phyloP scores from a whole-genome alignment of 371 early-diverging fungal genomes.

The Aphelidium insulamus region DNA sequence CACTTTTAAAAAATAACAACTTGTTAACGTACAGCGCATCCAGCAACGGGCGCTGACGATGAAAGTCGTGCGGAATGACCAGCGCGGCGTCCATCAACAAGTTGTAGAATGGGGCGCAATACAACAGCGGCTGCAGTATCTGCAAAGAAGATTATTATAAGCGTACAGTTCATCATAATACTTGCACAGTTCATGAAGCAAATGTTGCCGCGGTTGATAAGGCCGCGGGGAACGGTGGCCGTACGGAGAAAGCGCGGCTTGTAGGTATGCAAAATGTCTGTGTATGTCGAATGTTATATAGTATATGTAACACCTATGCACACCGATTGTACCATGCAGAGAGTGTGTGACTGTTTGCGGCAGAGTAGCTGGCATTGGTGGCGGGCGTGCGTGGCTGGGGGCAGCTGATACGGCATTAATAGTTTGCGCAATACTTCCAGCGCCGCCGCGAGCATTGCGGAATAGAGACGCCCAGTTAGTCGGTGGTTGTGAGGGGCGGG shows the following conservation, averaged over 20 bases:
- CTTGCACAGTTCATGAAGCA: constrained; percentile 85
- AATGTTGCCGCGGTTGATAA: constrained; percentile 86
- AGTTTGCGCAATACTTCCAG: no score
- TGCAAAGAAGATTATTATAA: constrained; percentile 3
- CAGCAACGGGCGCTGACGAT: constrained; percentile 48
- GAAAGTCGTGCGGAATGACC: constrained; percentile 39
- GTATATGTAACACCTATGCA: no score
- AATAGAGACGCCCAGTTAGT: no score
- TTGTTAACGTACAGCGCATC: constrained; percentile 44
- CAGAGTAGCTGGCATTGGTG: no score
- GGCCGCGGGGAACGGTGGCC: constrained; percentile 61
- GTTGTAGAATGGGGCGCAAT: constrained; percentile 76
- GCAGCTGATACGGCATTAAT: no score
- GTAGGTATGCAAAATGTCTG: constrained; percentile 27
- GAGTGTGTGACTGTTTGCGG: no score
- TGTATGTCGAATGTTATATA: no score
- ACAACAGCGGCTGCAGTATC: constrained; percentile 61
- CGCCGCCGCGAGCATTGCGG: no score
- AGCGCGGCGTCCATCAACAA: constrained; percentile 39
- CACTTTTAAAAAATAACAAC: constrained; percentile 8
- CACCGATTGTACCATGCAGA: no score
- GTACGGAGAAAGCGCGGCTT: constrained; percentile 20
- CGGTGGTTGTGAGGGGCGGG: no score
- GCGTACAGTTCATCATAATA: not conserved
- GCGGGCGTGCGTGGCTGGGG: no score